Percentiles rank a stretch among this genome's conserved stretches.
Evolutionary conservation across 345 rosid species (phyloP).

Genomic region (Linum tenue): DNA sequence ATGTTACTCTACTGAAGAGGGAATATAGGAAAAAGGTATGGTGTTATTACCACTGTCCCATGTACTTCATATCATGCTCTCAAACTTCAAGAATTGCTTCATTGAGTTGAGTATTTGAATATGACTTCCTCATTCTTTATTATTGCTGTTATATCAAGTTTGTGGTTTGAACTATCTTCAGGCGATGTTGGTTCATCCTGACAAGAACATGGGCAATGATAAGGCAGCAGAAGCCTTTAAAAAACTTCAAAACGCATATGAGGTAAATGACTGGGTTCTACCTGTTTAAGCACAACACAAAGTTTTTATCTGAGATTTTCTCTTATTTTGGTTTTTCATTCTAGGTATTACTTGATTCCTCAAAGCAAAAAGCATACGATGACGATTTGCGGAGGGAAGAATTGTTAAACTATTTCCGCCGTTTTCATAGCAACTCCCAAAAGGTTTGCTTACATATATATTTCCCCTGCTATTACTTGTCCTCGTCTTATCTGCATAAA

Average conservation of each 20-base stretch:
- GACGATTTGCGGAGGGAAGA: conserved; percentile 90
- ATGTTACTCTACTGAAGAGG: conserved; percentile 58
- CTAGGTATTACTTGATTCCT: conserved; percentile 80
- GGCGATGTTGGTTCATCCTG: conserved; percentile 99
- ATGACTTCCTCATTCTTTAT: background rate
- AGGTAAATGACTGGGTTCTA: conserved; percentile 38
- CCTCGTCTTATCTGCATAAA: background rate
- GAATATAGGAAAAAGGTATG: conserved; percentile 92
- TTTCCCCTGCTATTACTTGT: conserved; percentile 1
- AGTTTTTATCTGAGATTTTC: background rate
- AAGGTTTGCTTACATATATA: conserved; percentile 40
- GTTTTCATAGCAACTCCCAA: conserved; percentile 67
- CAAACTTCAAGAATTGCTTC: background rate
- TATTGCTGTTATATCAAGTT: conserved; percentile 7
- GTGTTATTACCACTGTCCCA: conserved; percentile 7
- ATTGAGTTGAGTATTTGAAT: background rate
- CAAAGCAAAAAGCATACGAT: conserved; percentile 77
- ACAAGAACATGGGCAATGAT: conserved; percentile 96
- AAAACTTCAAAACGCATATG: conserved; percentile 96
- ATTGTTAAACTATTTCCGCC: conserved; percentile 61
- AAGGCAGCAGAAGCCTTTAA: conserved; percentile 98
- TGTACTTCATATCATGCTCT: conserved; percentile 1
- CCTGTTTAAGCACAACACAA: conserved; percentile 8
- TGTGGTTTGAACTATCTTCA: conserved; percentile 22
- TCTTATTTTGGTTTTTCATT: background rate